Evolutionary conservation across 2,329 filamentous ascomycete genomes (phyloP).

Genomic region (Shiraia bambusicola): DNA sequence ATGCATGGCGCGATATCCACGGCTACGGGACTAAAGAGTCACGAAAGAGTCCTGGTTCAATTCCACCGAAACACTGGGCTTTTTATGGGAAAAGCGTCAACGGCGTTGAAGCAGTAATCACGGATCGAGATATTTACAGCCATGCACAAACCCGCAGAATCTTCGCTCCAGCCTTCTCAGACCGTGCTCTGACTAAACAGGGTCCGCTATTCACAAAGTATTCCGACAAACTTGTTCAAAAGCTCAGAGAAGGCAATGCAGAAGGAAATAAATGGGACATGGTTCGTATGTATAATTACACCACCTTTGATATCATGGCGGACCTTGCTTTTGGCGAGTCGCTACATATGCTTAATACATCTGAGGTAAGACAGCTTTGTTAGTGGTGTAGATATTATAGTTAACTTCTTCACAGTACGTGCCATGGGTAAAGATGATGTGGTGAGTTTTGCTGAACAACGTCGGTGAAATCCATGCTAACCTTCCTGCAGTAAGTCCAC

Average conservation of each 20-base stretch:
- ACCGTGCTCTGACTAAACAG: slow-evolving; percentile 39
- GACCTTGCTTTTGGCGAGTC: slow-evolving; percentile 36
- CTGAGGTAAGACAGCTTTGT: not conserved
- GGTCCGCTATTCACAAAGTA: slow-evolving; percentile 40
- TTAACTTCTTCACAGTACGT: slow-evolving; percentile 13
- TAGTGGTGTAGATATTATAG: too few relatives aligned
- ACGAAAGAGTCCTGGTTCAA: slow-evolving; percentile 1
- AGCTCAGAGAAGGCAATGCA: slow-evolving; percentile 31
- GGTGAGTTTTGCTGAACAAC: too few relatives aligned
- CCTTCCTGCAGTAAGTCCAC: too few relatives aligned
- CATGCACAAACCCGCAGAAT: slow-evolving; percentile 16
- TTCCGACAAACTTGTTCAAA: slow-evolving; percentile 39
- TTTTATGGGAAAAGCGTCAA: not conserved
- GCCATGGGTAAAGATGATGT: slow-evolving; percentile 28
- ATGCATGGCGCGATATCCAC: slow-evolving; percentile 26
- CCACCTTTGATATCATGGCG: slow-evolving; percentile 37
- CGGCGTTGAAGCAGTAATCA: not conserved
- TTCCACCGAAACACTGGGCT: slow-evolving; percentile 6
- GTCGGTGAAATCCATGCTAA: too few relatives aligned
- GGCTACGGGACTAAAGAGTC: slow-evolving; percentile 13
- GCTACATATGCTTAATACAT: slow-evolving; percentile 25
- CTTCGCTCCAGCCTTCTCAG: slow-evolving; percentile 40
- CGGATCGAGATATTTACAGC: not conserved
- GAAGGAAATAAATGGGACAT: slow-evolving; percentile 33
- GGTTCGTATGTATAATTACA: slow-evolving; percentile 26